Conservation (phyloP, 2,329 filamentous ascomycete species). For the Apiospora sp. region DNA sequence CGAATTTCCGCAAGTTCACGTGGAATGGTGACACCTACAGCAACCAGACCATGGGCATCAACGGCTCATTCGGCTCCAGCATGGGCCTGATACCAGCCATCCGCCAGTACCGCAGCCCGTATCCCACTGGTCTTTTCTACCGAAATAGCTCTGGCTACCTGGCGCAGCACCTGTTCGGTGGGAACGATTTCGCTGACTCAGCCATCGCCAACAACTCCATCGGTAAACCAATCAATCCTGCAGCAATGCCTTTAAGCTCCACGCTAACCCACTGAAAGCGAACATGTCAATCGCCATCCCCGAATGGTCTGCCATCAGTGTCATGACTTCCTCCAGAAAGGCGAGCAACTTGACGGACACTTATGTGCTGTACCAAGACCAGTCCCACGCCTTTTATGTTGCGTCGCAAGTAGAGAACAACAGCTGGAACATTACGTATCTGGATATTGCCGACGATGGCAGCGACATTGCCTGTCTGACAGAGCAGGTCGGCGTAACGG, state of each 20-base stretch:
- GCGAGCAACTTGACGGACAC: constrained; percentile 33
- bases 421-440: constrained; percentile 32
- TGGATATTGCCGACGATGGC: constrained; percentile 31
- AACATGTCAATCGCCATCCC: constrained; percentile 28
- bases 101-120: constrained; percentile 10
- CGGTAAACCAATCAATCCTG: background rate
- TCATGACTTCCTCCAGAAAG: constrained; percentile 30
- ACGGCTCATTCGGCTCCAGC: constrained; percentile 16
- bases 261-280: background rate
- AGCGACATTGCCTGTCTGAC: constrained; percentile 34
- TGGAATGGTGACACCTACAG: constrained; percentile 27
- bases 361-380: constrained; percentile 37
- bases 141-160: constrained; percentile 20
- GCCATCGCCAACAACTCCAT: background rate
- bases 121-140: constrained; percentile 23
- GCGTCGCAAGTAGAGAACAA: constrained; percentile 32
- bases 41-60: constrained; percentile 29
- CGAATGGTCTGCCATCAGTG: constrained; percentile 33
- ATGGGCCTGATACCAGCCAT: constrained; percentile 15
- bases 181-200: constrained; percentile 1
- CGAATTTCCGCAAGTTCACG: constrained; percentile 30
- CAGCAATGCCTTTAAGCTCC: background rate
- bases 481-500: constrained; percentile 28
- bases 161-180: constrained; percentile 22
- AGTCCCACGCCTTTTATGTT: constrained; percentile 30